phyloP scores from a whole-genome alignment of 768 basidiomycete genomes.

The Filobasidium floriforme region DNA sequence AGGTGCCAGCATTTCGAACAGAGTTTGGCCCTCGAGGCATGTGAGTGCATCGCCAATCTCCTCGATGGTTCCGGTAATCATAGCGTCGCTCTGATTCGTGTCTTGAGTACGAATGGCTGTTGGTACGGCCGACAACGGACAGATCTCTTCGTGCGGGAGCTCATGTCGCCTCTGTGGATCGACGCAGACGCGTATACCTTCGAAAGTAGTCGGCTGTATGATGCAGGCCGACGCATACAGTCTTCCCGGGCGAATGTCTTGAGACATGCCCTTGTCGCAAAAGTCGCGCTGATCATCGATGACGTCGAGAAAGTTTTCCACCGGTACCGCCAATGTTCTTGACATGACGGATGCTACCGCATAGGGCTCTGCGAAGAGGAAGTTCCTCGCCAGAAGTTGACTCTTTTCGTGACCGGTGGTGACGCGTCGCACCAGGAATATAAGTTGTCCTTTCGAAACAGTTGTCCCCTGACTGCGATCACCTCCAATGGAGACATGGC shows the following conservation, averaged over 20 bases:
- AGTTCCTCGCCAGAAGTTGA: constrained; percentile 38
- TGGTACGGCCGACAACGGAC: constrained; percentile 21
- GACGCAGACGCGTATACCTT: constrained; percentile 41
- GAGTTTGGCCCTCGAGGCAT: constrained; percentile 38
- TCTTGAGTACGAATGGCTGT: constrained; percentile 10
- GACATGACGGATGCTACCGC: constrained; percentile 39
- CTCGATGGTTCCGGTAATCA: constrained; percentile 35
- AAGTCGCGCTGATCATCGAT: constrained; percentile 37
- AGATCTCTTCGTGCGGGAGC: constrained; percentile 43
- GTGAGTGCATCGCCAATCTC: constrained; percentile 43
- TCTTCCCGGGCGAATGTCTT: constrained; percentile 31
- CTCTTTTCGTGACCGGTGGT: constrained; percentile 32
- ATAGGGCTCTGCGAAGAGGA: constrained; percentile 41
- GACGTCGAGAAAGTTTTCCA: constrained; percentile 37
- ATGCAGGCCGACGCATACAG: constrained; percentile 42
- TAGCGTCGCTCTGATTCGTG: constrained; percentile 19
- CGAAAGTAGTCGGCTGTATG: constrained; percentile 45
- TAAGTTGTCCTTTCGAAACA: constrained; percentile 45
- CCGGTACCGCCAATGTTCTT: constrained; percentile 38
- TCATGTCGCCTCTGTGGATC: constrained; percentile 37
- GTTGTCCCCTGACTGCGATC: constrained; percentile 26
- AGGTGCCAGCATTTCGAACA: constrained; percentile 35
- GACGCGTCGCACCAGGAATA: constrained; percentile 42
- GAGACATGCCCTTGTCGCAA: constrained; percentile 32
- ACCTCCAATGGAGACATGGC: constrained; percentile 19